These are phyloP conservation scores for Lentinula aciculospora DNA, from an alignment of 768 basidiomycete species.

Conservation along the genomic window DNA sequence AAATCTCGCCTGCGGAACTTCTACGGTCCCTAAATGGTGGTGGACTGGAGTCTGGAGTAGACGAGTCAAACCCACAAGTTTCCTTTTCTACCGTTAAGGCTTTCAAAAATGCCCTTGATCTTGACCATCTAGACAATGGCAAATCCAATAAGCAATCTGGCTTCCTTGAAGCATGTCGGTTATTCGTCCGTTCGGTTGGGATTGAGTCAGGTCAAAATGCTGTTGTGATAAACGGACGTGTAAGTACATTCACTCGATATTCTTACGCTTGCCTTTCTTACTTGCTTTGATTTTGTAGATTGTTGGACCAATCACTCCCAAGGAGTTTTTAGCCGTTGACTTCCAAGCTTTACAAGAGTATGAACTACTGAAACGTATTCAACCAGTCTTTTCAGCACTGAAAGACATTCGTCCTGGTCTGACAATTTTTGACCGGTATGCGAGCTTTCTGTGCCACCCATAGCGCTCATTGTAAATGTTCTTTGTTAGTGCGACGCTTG, in stretches of 20 bases:
- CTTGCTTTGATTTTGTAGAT: conserved; percentile 39
- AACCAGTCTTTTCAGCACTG: conserved; percentile 65
- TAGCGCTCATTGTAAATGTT: neutral
- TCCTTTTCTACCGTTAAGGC: conserved; percentile 26
- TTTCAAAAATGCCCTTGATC: conserved; percentile 27
- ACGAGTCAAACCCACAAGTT: conserved; percentile 27
- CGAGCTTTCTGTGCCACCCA: neutral
- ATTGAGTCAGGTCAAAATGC: conserved; percentile 56
- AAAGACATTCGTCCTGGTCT: conserved; percentile 39
- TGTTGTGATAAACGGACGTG: conserved; percentile 79
- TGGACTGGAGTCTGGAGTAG: conserved; percentile 2
- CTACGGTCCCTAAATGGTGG: conserved; percentile 31
- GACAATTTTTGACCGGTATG: conserved; percentile 36
- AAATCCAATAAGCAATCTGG: conserved; percentile 27
- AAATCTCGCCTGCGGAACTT: conserved; percentile 31
- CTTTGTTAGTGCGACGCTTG: conserved; percentile 41
- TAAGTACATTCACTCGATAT: conserved; percentile 29
- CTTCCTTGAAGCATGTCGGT: conserved; percentile 39
- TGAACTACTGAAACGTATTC: conserved; percentile 67
- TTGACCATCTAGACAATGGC: conserved; percentile 26
- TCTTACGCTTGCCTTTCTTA: neutral
- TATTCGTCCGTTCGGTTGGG: conserved; percentile 51
- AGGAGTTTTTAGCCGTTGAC: conserved; percentile 65
- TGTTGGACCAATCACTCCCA: conserved; percentile 62
- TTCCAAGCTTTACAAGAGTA: conserved; percentile 66